Percentiles rank a stretch among this genome's conserved stretches.
phyloP scores from a whole-genome alignment of 2,329 filamentous ascomycete species.

The Pyrenochaeta sp. region DNA sequence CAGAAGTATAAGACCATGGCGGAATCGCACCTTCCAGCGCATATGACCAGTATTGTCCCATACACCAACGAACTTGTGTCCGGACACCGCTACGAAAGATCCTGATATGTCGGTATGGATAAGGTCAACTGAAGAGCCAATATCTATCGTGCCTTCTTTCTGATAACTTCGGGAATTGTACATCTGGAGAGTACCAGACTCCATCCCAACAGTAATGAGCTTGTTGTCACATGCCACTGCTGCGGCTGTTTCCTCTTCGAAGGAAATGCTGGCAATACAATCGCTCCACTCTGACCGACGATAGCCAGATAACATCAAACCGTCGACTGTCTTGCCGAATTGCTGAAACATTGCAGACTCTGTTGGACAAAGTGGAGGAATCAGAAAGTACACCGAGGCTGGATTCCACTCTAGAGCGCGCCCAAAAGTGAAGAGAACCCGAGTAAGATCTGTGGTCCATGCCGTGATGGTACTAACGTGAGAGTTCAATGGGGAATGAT shows the following conservation, averaged over 20 bases:
- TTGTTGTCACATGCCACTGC: not conserved
- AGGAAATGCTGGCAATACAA: not conserved
- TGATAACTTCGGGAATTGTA: constrained; percentile 2
- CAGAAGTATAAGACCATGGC: not conserved
- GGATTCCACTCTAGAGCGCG: not conserved
- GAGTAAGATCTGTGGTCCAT: constrained; percentile 2
- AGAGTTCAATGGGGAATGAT: not conserved
- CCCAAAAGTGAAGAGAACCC: not conserved
- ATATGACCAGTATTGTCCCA: constrained; percentile 1
- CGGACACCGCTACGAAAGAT: not conserved
- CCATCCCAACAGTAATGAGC: not conserved
- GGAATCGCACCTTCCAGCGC: not conserved
- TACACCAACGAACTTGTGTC: not conserved
- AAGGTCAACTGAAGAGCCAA: not conserved
- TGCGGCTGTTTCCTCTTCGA: constrained; percentile 1
- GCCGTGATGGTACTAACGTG: not conserved
- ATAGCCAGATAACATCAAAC: not conserved
- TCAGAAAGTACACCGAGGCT: not conserved
- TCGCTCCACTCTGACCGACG: not conserved
- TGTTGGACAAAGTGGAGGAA: constrained; percentile 3
- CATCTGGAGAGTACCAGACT: not conserved
- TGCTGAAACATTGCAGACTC: constrained; percentile 1
- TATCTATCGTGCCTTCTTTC: not conserved
- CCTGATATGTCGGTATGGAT: not conserved
- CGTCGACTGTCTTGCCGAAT: constrained; percentile 1